Conservation (phyloP, 208 protist genomes). For the Acanthamoeba quina region DNA sequence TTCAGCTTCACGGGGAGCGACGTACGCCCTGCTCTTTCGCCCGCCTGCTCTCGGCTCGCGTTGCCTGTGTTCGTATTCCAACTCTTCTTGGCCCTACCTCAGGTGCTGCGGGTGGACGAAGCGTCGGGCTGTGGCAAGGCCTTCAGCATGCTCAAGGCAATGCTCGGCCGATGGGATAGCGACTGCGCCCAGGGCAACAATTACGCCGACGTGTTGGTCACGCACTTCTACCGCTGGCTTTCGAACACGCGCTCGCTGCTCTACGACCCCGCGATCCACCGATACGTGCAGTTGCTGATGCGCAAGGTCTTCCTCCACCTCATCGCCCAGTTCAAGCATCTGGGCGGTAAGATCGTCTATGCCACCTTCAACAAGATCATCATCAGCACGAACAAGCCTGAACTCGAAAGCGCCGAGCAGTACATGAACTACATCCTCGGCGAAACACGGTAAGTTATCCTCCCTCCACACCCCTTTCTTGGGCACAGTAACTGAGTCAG, state of each 20-base stretch:
- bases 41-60: neutral
- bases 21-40: neutral
- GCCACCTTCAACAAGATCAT: slow-evolving; percentile 86
- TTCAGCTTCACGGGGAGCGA: slow-evolving; percentile 53
- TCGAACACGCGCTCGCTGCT: slow-evolving; percentile 79
- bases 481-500: neutral
- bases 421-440: slow-evolving; percentile 84
- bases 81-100: neutral
- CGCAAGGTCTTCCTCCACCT: slow-evolving; percentile 86
- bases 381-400: slow-evolving; percentile 83
- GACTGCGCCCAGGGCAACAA: slow-evolving; percentile 41
- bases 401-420: slow-evolving; percentile 78
- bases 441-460: slow-evolving; percentile 72
- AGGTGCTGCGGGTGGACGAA: slow-evolving; percentile 49
- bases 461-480: neutral
- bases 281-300: slow-evolving; percentile 84
- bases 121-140: slow-evolving; percentile 44
- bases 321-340: slow-evolving; percentile 82
- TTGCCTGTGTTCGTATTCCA: neutral
- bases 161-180: slow-evolving; percentile 38
- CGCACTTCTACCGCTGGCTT: slow-evolving; percentile 89
- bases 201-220: slow-evolving; percentile 78
- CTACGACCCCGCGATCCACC: slow-evolving; percentile 87
- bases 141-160: slow-evolving; percentile 42
- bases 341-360: slow-evolving; percentile 84